These are phyloP conservation scores for Basipetospora chlamydospora DNA, from an alignment of 2,329 filamentous ascomycete genomes.

Conservation along the genomic window DNA sequence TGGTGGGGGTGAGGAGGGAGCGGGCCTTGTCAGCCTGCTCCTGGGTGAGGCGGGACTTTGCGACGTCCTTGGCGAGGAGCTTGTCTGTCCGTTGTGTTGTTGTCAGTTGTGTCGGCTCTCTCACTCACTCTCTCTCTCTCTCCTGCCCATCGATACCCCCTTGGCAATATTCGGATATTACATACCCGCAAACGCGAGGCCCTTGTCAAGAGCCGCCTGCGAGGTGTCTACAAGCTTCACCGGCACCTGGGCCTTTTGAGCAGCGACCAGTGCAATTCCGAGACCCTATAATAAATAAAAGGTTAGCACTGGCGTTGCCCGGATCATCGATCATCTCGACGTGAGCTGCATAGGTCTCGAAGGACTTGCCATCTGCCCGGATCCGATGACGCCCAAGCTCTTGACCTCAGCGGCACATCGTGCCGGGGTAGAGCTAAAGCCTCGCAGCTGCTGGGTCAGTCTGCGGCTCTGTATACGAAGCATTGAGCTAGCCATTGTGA, in stretches of 20 bases:
- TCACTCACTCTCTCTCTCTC: no score
- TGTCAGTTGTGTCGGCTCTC: background rate
- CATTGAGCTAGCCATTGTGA: conserved; percentile 25
- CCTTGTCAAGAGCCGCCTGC: conserved; percentile 75
- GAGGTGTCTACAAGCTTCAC: conserved; percentile 78
- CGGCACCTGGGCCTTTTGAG: conserved; percentile 66
- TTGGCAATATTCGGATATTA: no score
- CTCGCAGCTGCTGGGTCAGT: conserved; percentile 19
- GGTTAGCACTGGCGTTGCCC: background rate
- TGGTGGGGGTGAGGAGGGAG: conserved; percentile 53
- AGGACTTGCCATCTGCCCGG: conserved; percentile 80
- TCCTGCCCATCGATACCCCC: no score
- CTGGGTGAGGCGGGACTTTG: conserved; percentile 73
- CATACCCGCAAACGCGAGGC: conserved; percentile 71
- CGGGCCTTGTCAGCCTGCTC: conserved; percentile 63
- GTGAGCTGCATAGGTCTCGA: no score
- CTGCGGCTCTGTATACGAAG: conserved; percentile 18
- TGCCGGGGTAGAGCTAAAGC: conserved; percentile 55
- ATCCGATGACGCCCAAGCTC: conserved; percentile 79
- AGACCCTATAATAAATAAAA: conserved; percentile 49
- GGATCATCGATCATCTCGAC: background rate
- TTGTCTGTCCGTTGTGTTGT: conserved; percentile 45
- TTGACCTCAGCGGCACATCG: conserved; percentile 60
- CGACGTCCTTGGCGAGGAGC: conserved; percentile 81
- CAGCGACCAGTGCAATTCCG: conserved; percentile 89